Evolutionary conservation across 108 stramenopile genomes (phyloP), one percentile per base, ranked within the genome.

Genomic region (Stephanodiscus triporus): DNA sequence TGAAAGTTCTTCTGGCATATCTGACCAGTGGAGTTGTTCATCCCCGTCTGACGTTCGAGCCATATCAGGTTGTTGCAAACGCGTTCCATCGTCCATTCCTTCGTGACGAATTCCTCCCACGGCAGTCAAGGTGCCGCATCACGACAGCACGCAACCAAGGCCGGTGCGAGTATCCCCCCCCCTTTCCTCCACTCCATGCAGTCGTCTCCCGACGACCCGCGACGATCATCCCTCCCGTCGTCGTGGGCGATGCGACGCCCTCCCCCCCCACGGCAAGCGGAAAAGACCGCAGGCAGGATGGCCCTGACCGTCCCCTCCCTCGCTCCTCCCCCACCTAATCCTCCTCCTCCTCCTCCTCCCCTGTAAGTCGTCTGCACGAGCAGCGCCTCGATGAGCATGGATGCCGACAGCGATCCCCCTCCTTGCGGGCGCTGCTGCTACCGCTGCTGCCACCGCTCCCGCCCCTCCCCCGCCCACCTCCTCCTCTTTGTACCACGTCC

Each of bases 101-200:
- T 91, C 29, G 85, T 86, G 10, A 95, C 76, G 60, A 92, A 95
- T 58, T 85, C 85, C 54, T 87, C 60, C 94, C 94, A 95, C 0
- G 75, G 61, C 19, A 87, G 54, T n/a, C n/a, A n/a, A n/a, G n/a
- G n/a, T n/a, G n/a, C n/a, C n/a, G n/a, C n/a, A n/a, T n/a, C n/a
- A n/a, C n/a, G 73, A 65, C 73, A 75, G 16, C 63, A 24, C 66
- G 45, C 24, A 27, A 66, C 67, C 55, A 75, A 53, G 10, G 77
- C 58, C 9, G 59, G 60, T 2, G 78, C 74, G 30, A 79, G 14
- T 11, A 83, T 24, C n/a, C 78, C 22, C 22, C 82, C 82, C 78
- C 82, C 75, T 55, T 70, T 77, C 42, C 75, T 83, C 77, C 78
- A 79, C 38, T 78, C 77, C 0, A 49, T 27, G 51, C 65, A 77